Percentiles rank a stretch among this genome's conserved stretches.
Conservation (phyloP, 768 basidiomycete genomes). For the Suillus subaureus region DNA sequence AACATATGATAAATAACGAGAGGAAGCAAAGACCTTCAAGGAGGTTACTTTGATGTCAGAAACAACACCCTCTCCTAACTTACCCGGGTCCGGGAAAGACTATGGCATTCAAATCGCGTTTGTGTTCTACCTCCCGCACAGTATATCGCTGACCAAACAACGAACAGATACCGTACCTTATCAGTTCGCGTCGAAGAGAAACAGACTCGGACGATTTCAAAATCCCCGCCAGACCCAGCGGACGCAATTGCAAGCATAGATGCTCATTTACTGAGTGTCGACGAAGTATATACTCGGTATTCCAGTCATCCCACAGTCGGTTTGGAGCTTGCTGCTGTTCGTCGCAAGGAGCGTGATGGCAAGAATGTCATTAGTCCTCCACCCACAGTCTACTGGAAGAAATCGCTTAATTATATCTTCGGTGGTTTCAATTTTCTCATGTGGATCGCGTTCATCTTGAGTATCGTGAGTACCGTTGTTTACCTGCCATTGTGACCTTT, state of each 20-base stretch:
- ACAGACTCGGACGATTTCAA: neutral
- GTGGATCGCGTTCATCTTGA: conserved; percentile 1
- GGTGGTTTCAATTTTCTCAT: conserved; percentile 31
- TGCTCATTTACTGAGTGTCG: conserved; percentile 39
- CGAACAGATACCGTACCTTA: conserved; percentile 36
- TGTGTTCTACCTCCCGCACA: neutral
- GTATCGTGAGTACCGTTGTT: conserved; percentile 50
- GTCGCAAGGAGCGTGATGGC: conserved; percentile 46
- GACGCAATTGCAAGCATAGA: conserved; percentile 42
- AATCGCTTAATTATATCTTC: conserved; percentile 53
- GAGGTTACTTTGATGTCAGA: neutral
- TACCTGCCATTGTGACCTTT: conserved; percentile 44
- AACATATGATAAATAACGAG: neutral
- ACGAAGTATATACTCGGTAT: conserved; percentile 48
- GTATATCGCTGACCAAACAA: neutral
- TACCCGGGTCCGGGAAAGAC: neutral
- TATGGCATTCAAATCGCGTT: conserved; percentile 9
- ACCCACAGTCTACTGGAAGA: conserved; percentile 43
- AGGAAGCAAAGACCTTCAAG: too few species aligned
- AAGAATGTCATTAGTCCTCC: conserved; percentile 55
- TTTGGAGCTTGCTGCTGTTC: conserved; percentile 51
- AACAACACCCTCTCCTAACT: neutral
- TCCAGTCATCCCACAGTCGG: conserved; percentile 47
- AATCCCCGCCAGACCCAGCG: conserved; percentile 25
- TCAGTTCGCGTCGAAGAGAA: conserved; percentile 36